Base-by-base conservation (phyloP, 1,284 basidiomycete species). In the Apiotrichum brassicae region DNA sequence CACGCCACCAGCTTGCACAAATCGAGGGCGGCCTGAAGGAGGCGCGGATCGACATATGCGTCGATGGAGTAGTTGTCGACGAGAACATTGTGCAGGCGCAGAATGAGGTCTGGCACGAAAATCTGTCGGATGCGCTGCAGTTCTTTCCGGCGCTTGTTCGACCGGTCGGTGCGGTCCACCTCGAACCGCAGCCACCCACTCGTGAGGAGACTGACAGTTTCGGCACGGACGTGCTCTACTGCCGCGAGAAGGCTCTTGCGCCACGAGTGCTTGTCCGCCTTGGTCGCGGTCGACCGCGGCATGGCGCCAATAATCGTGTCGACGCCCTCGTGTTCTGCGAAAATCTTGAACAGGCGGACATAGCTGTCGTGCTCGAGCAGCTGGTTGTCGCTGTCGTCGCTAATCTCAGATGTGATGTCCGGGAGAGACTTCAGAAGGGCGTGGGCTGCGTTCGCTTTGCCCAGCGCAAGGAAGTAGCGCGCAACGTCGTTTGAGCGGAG, bases 91-190 rank as follows among this genome's bases (percentile, higher is more conserved):
- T 97, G 93, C 16, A 97, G 75, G 19, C 88, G 82, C 53, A 97
- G 78, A 57, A 97, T 82, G 33, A 97, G 78, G 66, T 97, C 91
- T 0, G 93, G 94, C 18, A 97, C 78, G 71, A 87, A 94, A 32
- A 93, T 84, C 60, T 89, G 84, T 26, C 93, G 81, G 50, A 97
- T 87, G 20, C 86, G 80, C 3, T 79, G 74, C 43, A 95, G 79
- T 59, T 95, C 89, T 23, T 76, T 76, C 19, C 76, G 74, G 13
- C 87, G 77, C 12, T 78, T 78, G 45, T 84, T 79, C 41, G 75
- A 81, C 16, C 26, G 50, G 28, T 46, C 46, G 30, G 48, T 23
- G 41, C 51, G 42, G 35, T 54, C 34, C 41, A 70, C 43, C 8
- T 68, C 64, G 51, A 77, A 65, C 49, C 72, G 68, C 49, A 79